Percentiles rank a stretch among this genome's conserved stretches.
Conservation (phyloP, 495 filamentous ascomycete species). For the Lichenothelia convexa region DNA sequence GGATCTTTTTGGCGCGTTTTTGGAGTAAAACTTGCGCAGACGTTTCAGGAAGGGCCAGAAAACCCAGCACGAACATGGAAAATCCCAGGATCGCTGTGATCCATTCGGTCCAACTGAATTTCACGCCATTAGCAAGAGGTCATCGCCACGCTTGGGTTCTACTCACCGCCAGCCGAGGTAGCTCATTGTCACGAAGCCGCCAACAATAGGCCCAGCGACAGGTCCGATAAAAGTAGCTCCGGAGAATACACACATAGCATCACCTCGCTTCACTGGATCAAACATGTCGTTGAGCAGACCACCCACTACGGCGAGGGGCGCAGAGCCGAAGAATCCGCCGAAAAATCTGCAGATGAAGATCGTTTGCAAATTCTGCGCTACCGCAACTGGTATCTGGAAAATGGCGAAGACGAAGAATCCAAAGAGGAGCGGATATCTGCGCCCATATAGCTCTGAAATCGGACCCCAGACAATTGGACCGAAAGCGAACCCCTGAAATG, state of each 20-base stretch:
- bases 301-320: slow-evolving; percentile 41
- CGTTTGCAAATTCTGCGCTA: slow-evolving; percentile 38
- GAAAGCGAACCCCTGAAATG: slow-evolving; percentile 15
- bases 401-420: slow-evolving; percentile 38
- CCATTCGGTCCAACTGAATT: neutral
- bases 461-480: slow-evolving; percentile 39
- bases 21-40: slow-evolving; percentile 35
- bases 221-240: slow-evolving; percentile 38
- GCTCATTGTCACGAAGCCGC: slow-evolving; percentile 14
- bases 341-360: slow-evolving; percentile 46
- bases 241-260: slow-evolving; percentile 40
- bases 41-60: slow-evolving; percentile 40
- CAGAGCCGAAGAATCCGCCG: slow-evolving; percentile 41
- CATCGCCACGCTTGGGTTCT: too few relatives aligned
- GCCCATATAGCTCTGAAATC: slow-evolving; percentile 38
- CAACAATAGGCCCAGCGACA: slow-evolving; percentile 38
- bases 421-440: slow-evolving; percentile 35
- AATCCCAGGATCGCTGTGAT: neutral
- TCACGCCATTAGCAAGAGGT: too few relatives aligned
- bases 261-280: slow-evolving; percentile 37
- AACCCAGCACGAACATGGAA: slow-evolving; percentile 16
- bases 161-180: slow-evolving; percentile 47
- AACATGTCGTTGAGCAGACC: slow-evolving; percentile 46
- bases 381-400: slow-evolving; percentile 43
- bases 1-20: slow-evolving; percentile 33